Evolutionary conservation across 495 filamentous ascomycete species (phyloP).

Genomic region (Aspergillus homomorphus): DNA sequence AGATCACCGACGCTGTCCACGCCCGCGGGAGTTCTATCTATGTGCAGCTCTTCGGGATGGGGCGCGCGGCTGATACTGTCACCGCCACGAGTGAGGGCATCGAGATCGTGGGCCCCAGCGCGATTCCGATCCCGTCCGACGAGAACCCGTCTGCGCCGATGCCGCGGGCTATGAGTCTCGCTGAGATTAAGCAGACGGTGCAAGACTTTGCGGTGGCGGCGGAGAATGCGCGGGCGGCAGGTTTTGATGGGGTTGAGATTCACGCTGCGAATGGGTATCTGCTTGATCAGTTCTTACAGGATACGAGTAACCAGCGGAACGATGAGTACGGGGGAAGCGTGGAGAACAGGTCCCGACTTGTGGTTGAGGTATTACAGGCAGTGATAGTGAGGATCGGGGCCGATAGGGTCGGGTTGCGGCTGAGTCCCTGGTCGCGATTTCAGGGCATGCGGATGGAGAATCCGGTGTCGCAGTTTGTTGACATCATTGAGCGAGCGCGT

Average conservation of each 20-base stretch:
- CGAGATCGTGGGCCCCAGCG: slow-evolving; percentile 28
- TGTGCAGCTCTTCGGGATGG: slow-evolving; percentile 56
- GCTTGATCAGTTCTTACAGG: slow-evolving; percentile 70
- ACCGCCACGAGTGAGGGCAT: slow-evolving; percentile 6
- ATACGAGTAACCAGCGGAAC: slow-evolving; percentile 58
- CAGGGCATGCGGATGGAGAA: slow-evolving; percentile 68
- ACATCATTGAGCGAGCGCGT: slow-evolving; percentile 51
- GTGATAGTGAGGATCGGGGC: slow-evolving; percentile 64
- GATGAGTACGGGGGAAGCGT: slow-evolving; percentile 68
- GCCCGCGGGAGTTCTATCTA: slow-evolving; percentile 49
- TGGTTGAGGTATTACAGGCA: slow-evolving; percentile 58
- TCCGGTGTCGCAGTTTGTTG: slow-evolving; percentile 58
- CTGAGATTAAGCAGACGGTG: slow-evolving; percentile 56
- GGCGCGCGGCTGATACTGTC: slow-evolving; percentile 48
- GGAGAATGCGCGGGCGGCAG: slow-evolving; percentile 59
- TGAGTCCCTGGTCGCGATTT: slow-evolving; percentile 63
- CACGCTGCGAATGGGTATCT: slow-evolving; percentile 74
- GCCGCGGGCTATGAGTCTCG: slow-evolving; percentile 50
- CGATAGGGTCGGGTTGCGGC: slow-evolving; percentile 57
- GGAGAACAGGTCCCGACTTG: slow-evolving; percentile 66
- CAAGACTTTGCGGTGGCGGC: slow-evolving; percentile 56
- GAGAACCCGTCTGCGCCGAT: slow-evolving; percentile 11
- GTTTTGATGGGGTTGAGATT: slow-evolving; percentile 74
- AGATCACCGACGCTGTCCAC: slow-evolving; percentile 51
- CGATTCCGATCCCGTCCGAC: slow-evolving; percentile 26